Percentiles rank a stretch among this genome's conserved stretches.
phyloP scores from a whole-genome alignment of 2,329 filamentous ascomycete genomes.

The Boeremia exigua region DNA sequence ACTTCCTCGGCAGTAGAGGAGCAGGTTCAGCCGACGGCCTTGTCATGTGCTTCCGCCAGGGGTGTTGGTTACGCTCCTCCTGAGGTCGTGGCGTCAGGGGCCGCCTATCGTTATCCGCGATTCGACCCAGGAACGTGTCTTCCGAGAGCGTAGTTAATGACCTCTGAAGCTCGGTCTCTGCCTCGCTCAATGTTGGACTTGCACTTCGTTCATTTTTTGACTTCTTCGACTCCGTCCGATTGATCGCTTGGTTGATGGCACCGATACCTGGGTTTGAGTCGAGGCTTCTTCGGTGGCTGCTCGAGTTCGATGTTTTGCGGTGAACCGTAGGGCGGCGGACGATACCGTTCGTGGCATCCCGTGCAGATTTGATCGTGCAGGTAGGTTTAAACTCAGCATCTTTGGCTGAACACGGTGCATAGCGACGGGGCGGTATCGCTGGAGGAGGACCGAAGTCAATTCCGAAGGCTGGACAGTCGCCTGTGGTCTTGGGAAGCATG shows the following conservation, averaged over 20 bases:
- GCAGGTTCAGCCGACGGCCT: conserved; percentile 23
- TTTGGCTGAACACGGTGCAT: conserved; percentile 33
- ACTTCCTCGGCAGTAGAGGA: conserved; percentile 50
- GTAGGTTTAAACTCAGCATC: conserved; percentile 36
- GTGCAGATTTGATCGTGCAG: conserved; percentile 26
- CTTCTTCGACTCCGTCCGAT: conserved; percentile 27
- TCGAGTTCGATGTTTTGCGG: conserved; percentile 31
- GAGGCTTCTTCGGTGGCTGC: conserved; percentile 22
- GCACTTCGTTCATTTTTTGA: conserved; percentile 15
- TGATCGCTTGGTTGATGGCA: conserved; percentile 32
- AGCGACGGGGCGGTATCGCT: conserved; percentile 29
- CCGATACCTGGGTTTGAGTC: conserved; percentile 26
- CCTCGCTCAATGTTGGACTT: conserved; percentile 57
- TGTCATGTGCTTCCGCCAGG: conserved; percentile 12
- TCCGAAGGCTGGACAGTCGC: background rate
- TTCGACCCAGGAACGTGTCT: conserved; percentile 47
- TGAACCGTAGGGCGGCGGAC: conserved; percentile 23
- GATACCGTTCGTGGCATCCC: conserved; percentile 16
- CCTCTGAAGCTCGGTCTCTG: conserved; percentile 48
- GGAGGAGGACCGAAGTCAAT: conserved; percentile 18
- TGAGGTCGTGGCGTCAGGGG: conserved; percentile 29
- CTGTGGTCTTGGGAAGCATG: conserved; percentile 13
- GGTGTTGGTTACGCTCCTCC: conserved; percentile 12
- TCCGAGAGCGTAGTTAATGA: conserved; percentile 41
- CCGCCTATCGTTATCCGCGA: conserved; percentile 43